phyloP scores from a whole-genome alignment of 2,329 filamentous ascomycete genomes.

The Xenosphaeropsis pyriputrescens region DNA sequence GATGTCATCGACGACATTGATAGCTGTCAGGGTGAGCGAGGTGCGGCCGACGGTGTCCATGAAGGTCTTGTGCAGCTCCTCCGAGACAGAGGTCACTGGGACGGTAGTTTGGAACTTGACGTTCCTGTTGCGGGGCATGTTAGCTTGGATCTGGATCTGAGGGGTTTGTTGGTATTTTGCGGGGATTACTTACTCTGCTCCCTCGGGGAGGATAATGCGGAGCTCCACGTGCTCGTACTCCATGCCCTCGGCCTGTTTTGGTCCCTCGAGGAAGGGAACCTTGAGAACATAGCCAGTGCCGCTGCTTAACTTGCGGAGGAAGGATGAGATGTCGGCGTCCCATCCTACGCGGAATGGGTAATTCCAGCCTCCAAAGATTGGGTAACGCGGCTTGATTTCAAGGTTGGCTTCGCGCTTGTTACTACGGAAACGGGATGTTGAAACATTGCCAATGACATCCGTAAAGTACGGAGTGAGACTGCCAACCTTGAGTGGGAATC shows the following conservation, averaged over 20 bases:
- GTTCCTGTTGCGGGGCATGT: conserved; percentile 38
- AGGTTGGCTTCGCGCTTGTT: conserved; percentile 67
- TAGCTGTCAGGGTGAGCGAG: conserved; percentile 61
- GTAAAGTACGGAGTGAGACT: conserved; percentile 85
- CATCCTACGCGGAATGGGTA: conserved; percentile 95
- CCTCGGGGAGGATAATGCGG: conserved; percentile 79
- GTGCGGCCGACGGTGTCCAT: conserved; percentile 89
- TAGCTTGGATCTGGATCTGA: no score
- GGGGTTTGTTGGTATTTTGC: no score
- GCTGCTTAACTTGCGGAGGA: conserved; percentile 47
- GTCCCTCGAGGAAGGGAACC: conserved; percentile 86
- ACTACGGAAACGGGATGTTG: conserved; percentile 75
- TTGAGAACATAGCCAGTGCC: conserved; percentile 70
- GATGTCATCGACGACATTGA: conserved; percentile 83
- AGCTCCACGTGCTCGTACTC: conserved; percentile 73
- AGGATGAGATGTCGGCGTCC: conserved; percentile 73
- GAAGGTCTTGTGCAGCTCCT: conserved; percentile 69
- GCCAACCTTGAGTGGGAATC: conserved; percentile 64
- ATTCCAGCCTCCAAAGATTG: conserved; percentile 96
- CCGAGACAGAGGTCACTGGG: conserved; percentile 45
- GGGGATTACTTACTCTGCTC: conserved; percentile 52
- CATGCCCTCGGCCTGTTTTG: conserved; percentile 70
- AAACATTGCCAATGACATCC: conserved; percentile 93
- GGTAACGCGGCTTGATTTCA: conserved; percentile 86
- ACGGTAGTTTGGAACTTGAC: conserved; percentile 64